Conservation (phyloP, 176 grass and related monocot genomes). For the Triticum monococcum region DNA sequence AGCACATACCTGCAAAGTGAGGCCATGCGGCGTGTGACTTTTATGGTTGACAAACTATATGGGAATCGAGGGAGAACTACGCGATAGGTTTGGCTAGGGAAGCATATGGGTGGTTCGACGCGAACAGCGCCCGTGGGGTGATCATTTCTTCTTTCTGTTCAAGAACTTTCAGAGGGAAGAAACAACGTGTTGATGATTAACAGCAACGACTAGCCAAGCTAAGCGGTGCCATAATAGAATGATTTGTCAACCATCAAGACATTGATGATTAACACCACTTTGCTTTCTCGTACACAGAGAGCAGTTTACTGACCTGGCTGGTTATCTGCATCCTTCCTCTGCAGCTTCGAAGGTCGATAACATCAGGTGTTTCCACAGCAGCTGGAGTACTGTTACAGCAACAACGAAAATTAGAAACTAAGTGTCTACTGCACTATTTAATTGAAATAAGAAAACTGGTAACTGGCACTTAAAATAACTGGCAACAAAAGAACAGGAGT, state of each 20-base stretch:
- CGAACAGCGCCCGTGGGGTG: too few species aligned
- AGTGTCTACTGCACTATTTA: too few species aligned
- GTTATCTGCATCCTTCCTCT: constrained; percentile 73
- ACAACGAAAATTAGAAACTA: neutral
- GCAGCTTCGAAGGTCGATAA: constrained; percentile 37
- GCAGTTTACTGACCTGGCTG: neutral
- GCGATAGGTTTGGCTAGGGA: too few species aligned
- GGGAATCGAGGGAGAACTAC: too few species aligned
- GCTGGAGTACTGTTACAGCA: constrained; percentile 52
- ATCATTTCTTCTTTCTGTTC: too few species aligned
- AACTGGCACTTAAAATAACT: neutral
- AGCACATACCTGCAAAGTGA: too few species aligned
- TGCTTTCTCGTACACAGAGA: too few species aligned
- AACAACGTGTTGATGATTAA: neutral
- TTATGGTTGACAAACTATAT: too few species aligned
- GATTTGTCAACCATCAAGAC: neutral
- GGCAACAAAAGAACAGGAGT: neutral
- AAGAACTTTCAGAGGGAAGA: too few species aligned
- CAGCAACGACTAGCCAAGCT: neutral
- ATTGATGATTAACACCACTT: too few species aligned
- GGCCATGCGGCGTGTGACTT: too few species aligned
- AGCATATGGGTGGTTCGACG: too few species aligned
- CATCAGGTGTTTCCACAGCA: constrained; percentile 52
- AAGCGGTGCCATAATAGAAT: neutral
- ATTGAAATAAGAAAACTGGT: neutral